Evolutionary conservation across 2,329 filamentous ascomycete species (phyloP).

Genomic region (Aspergillus sp.): DNA sequence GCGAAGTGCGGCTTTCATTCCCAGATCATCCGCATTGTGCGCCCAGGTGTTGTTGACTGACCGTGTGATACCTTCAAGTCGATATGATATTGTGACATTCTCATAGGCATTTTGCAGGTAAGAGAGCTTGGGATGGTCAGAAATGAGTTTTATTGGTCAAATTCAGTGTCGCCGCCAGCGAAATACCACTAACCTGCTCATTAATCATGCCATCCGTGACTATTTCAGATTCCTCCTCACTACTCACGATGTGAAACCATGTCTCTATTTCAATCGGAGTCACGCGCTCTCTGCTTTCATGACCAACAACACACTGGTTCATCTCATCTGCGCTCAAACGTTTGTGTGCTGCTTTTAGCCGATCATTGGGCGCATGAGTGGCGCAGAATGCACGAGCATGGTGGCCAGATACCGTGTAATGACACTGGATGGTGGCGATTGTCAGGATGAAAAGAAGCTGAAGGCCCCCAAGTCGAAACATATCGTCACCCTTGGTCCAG

Average conservation of each 20-base stretch:
- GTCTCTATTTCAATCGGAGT: constrained; percentile 33
- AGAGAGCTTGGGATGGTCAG: constrained; percentile 19
- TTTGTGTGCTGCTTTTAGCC: constrained; percentile 21
- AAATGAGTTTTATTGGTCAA: neutral
- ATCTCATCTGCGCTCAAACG: constrained; percentile 16
- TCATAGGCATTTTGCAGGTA: constrained; percentile 44
- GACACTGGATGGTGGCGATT: constrained; percentile 9
- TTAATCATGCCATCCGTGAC: constrained; percentile 31
- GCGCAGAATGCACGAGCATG: constrained; percentile 25
- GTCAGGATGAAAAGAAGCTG: constrained; percentile 14
- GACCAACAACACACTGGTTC: constrained; percentile 3
- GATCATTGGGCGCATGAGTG: constrained; percentile 21
- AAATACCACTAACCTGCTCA: constrained; percentile 25
- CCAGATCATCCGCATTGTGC: constrained; percentile 42
- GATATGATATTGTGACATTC: constrained; percentile 45
- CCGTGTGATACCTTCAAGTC: constrained; percentile 44
- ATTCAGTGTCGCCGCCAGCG: neutral
- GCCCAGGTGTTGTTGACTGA: constrained; percentile 54
- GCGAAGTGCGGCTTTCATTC: constrained; percentile 51
- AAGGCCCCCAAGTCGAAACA: constrained; percentile 18
- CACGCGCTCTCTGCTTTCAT: constrained; percentile 14
- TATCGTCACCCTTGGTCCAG: constrained; percentile 8
- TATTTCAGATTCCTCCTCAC: constrained; percentile 18
- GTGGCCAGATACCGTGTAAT: constrained; percentile 12
- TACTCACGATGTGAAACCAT: constrained; percentile 41